These are phyloP conservation scores for Pulicaria dysenterica DNA, from an alignment of 129 eudicot genomes.

Conservation along the genomic window DNA sequence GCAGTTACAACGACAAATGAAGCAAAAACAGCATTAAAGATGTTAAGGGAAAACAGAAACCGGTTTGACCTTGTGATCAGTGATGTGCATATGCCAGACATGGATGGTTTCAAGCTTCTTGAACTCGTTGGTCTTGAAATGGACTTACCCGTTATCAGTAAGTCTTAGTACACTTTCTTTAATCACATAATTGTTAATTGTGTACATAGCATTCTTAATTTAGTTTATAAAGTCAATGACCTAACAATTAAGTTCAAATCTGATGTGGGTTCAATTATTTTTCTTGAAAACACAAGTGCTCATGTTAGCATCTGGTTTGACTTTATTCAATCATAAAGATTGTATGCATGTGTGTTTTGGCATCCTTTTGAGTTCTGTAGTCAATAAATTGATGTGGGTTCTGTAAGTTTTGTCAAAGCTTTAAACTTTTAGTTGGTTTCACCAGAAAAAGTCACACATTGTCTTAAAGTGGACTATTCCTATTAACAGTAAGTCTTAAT, in stretches of 20 bases:
- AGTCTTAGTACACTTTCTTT: conserved; percentile 27
- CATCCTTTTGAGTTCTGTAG: too few species aligned
- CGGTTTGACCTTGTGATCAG: conserved; percentile 84
- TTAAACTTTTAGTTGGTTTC: too few species aligned
- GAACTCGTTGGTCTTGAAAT: conserved; percentile 89
- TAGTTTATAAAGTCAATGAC: background rate
- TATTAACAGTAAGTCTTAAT: too few species aligned
- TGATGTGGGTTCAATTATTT: background rate
- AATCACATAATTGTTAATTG: background rate
- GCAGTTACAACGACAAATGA: conserved; percentile 71
- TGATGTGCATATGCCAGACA: conserved; percentile 96
- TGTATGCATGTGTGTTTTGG: background rate
- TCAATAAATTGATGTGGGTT: too few species aligned
- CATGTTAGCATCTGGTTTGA: background rate
- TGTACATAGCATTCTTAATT: background rate
- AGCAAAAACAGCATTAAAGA: conserved; percentile 66
- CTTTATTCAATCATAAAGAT: background rate
- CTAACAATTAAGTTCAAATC: background rate
- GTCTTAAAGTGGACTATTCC: conserved; percentile 79
- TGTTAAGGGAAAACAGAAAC: conserved; percentile 78
- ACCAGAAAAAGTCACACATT: too few species aligned
- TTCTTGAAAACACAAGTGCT: background rate
- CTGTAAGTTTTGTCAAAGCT: too few species aligned
- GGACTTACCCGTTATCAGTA: conserved; percentile 94
- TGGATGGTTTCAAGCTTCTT: conserved; percentile 95